These are phyloP conservation scores for Pseudogymnoascus sp. DNA, from an alignment of 2,329 filamentous ascomycete genomes.

Conservation along the genomic window DNA sequence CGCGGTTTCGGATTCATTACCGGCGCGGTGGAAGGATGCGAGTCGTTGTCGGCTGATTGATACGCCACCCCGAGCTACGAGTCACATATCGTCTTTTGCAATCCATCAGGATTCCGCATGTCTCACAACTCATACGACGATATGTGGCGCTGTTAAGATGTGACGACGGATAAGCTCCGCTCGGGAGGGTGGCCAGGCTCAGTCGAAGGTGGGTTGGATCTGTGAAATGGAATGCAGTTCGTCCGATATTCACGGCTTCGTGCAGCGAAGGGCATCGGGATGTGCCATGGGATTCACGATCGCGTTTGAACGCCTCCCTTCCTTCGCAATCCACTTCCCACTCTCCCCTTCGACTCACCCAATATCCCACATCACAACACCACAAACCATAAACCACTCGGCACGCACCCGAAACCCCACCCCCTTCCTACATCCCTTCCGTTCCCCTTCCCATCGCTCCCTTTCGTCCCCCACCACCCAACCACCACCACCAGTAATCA, in stretches of 20 bases:
- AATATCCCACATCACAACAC: not conserved
- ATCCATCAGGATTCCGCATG: not conserved
- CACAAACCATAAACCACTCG: not conserved
- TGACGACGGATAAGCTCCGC: not conserved
- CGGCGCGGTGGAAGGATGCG: not conserved
- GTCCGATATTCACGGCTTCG: not conserved
- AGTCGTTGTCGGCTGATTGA: not conserved
- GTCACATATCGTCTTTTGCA: not conserved
- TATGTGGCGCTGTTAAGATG: not conserved
- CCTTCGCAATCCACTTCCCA: not conserved
- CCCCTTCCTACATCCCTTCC: not conserved
- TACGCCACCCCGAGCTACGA: not conserved
- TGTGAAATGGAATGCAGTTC: not conserved
- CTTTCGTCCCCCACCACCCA: not conserved
- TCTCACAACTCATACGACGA: not conserved
- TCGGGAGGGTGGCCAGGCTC: not conserved
- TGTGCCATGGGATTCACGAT: not conserved
- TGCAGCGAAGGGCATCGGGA: not conserved
- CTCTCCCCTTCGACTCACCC: not conserved
- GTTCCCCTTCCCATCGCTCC: not conserved
- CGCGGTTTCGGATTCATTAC: not conserved
- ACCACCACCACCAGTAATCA: not conserved
- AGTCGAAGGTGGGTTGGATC: not conserved
- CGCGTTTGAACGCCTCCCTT: not conserved
- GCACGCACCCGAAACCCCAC: not conserved